Evolutionary conservation across 768 basidiomycete species (phyloP), one percentile per base, ranked within the genome.

Genomic region (Cystofilobasidium capitatum): DNA sequence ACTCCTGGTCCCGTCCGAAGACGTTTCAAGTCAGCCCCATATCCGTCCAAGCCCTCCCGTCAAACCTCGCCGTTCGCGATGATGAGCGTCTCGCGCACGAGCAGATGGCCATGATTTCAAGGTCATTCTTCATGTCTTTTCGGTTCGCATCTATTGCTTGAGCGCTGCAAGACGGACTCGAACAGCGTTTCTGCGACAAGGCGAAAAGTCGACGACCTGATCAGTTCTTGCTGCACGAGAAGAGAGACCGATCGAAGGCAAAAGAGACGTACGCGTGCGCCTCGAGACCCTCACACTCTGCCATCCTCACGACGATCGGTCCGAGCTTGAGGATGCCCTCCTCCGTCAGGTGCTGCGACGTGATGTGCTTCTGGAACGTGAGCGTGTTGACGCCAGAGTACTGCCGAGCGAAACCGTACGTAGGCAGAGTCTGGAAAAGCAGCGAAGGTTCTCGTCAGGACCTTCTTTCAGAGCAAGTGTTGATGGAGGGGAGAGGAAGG

Each of bases 301-400:
- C 96, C 37, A 99, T 78, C 3, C 86, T 89, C 24, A 83, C 87
- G 7, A 98, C 94, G 16, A 87, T 79, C 14, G 96, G 96, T 4
- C 96, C 96, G 37, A 99, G 81, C 16, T 72, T 79, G 72, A 81
- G 80, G 64, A 99, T 80, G 20, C 96, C 96, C 8, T 82, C 84
- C 22, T 80, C 76, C 13, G 91, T 88, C 29, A 98, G 83, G 76
- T 96, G 88, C 76, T 98, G 96, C 7, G 91, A 92, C 17, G 96
- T 99, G 73, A 98, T 97, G 76, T 98, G 88, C 78, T 99, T 99
- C 76, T 97, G 93, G 87, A 98, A 99, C 1, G 91, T 92, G 12
- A 84, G 80, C 0, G 94, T 97, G 79, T 94, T 97, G 72, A 99
- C 96, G 6, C 96, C 96, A 72, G 92, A 96, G 80, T 93, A 99